Evolutionary conservation across 2,329 filamentous ascomycete genomes (phyloP).

Genomic region (Aspergillus tubingensis): DNA sequence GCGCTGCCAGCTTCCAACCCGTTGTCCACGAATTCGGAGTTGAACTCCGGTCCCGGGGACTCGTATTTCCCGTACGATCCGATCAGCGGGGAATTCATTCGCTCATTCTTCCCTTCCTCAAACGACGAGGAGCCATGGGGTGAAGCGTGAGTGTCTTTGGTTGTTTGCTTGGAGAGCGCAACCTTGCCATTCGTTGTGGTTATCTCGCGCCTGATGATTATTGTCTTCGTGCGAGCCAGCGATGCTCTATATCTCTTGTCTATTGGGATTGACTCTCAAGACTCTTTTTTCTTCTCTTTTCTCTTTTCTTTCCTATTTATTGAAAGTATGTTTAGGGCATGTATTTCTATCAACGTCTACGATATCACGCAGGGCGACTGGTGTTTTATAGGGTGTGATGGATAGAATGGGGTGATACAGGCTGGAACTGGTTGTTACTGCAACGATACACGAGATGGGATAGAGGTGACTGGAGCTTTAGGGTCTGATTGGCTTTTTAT

Average conservation of each 20-base stretch:
- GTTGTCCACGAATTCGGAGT: constrained; percentile 13
- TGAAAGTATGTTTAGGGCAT: neutral
- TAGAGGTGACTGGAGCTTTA: neutral
- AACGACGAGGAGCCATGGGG: constrained; percentile 31
- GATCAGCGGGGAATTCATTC: constrained; percentile 42
- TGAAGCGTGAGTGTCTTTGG: neutral
- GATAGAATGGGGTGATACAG: neutral
- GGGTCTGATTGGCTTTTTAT: neutral
- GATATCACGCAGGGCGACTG: neutral
- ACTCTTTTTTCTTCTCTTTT: constrained; percentile 2
- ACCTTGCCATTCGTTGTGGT: neutral
- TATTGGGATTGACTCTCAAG: constrained; percentile 3
- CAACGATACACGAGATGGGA: neutral
- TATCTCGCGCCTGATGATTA: neutral
- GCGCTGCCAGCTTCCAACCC: constrained; percentile 3
- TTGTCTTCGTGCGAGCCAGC: neutral
- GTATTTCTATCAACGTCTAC: neutral
- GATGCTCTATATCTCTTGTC: neutral
- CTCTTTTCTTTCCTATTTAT: constrained; percentile 1
- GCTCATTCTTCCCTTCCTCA: constrained; percentile 39
- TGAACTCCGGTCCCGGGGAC: constrained; percentile 20
- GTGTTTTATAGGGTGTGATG: neutral
- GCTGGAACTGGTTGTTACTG: neutral
- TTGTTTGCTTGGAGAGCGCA: neutral
- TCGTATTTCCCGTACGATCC: constrained; percentile 43